Percentiles rank a stretch among this genome's conserved stretches.
Conservation (phyloP, 768 basidiomycete genomes). For the Russula dissimulans region DNA sequence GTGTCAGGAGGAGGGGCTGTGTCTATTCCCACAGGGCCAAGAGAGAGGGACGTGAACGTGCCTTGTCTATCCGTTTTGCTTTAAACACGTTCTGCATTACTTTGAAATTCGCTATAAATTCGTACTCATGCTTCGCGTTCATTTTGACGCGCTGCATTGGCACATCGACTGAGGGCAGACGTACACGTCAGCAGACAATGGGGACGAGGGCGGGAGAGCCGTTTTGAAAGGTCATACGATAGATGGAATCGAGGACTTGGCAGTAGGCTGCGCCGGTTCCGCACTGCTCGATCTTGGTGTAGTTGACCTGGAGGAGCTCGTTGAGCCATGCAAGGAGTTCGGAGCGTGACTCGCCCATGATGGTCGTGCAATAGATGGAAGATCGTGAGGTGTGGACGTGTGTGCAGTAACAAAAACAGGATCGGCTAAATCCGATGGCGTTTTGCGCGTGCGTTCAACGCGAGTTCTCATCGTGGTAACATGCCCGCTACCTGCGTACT, state of each 20-base stretch:
- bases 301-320: conserved; percentile 82
- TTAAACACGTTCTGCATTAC: conserved; percentile 91
- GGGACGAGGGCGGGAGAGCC: not conserved
- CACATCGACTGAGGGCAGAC: conserved; percentile 58
- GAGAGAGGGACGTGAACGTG: conserved; percentile 24
- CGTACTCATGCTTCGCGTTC: conserved; percentile 93
- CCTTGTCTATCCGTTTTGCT: conserved; percentile 90
- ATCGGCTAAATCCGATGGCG: not conserved
- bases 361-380: conserved; percentile 2
- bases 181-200: not conserved
- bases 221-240: conserved; percentile 43
- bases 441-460: too few relatives aligned
- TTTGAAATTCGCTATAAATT: conserved; percentile 92
- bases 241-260: conserved; percentile 92
- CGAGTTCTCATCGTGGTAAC: too few relatives aligned
- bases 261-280: conserved; percentile 90
- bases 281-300: conserved; percentile 89
- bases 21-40: too few relatives aligned
- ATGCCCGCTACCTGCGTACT: too few relatives aligned
- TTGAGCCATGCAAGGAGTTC: conserved; percentile 93
- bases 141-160: conserved; percentile 93
- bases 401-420: too few relatives aligned
- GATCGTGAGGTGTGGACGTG: not conserved
- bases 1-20: not conserved
- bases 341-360: conserved; percentile 67